phyloP scores from a whole-genome alignment of 176 grass and related monocot species.

The Oryza brachyantha region DNA sequence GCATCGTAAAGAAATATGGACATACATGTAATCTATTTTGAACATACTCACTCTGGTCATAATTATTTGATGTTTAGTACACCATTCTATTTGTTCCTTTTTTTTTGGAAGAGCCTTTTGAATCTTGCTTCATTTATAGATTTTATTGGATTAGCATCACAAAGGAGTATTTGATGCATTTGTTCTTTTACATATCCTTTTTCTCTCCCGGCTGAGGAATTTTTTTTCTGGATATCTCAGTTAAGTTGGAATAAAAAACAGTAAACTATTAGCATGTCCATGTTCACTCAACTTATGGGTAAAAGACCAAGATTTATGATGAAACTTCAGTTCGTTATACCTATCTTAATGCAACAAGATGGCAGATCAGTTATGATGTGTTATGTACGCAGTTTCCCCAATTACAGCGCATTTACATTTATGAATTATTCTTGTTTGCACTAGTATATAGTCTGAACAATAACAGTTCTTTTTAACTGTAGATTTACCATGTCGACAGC shows the following conservation, averaged over 20 bases:
- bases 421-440: conserved; percentile 12
- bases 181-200: conserved; percentile 9
- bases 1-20: no score
- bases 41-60: no score
- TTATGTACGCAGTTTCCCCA: neutral
- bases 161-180: neutral
- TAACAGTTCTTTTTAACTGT: conserved; percentile 20
- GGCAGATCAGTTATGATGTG: neutral
- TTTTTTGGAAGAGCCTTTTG: neutral
- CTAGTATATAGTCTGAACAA: conserved; percentile 5
- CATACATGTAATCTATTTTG: neutral
- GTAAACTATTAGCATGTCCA: neutral
- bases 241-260: neutral
- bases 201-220: neutral
- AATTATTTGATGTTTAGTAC: neutral
- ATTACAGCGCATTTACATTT: neutral
- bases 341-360: neutral
- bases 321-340: neutral
- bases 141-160: conserved; percentile 9
- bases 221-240: neutral
- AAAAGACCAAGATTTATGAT: neutral
- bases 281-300: neutral
- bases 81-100: neutral
- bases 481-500: conserved; percentile 80
- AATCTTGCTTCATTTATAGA: neutral